A percentile compares a stretch with the other conserved stretches of the same genome.
Evolutionary conservation across 306 rosid genomes (phyloP).

Genomic region (Lathyrus tuberosus): DNA sequence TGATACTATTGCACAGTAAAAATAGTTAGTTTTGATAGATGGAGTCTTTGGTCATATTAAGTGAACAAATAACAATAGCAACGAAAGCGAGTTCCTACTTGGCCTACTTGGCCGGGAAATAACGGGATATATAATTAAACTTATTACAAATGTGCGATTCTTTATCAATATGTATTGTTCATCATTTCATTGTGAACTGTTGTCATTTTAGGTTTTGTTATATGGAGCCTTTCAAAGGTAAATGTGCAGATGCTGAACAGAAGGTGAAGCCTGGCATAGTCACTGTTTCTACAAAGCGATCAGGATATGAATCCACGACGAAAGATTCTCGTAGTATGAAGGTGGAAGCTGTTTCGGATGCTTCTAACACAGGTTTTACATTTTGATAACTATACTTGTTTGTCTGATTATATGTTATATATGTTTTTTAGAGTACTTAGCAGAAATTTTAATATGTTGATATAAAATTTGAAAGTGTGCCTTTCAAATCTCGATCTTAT

Average conservation of each 20-base stretch:
- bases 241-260: slow-evolving; percentile 48
- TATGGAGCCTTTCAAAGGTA: slow-evolving; percentile 54
- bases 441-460: neutral
- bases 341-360: slow-evolving; percentile 5
- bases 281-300: slow-evolving; percentile 50
- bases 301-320: slow-evolving; percentile 30
- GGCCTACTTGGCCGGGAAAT: neutral
- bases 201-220: slow-evolving; percentile 55
- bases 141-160: neutral
- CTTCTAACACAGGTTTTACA: slow-evolving; percentile 44
- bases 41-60: no score
- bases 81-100: neutral
- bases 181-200: slow-evolving; percentile 20
- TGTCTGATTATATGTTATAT: neutral
- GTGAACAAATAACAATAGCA: neutral
- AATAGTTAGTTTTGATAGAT: no score
- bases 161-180: neutral
- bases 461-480: slow-evolving; percentile 1
- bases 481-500: neutral
- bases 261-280: slow-evolving; percentile 41
- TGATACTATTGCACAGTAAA: no score
- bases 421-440: neutral
- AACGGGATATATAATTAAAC: neutral
- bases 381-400: slow-evolving; percentile 2
- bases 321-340: slow-evolving; percentile 23